Base-by-base conservation (phyloP, 176 grass and related monocot genomes). In the Avena eriantha region DNA sequence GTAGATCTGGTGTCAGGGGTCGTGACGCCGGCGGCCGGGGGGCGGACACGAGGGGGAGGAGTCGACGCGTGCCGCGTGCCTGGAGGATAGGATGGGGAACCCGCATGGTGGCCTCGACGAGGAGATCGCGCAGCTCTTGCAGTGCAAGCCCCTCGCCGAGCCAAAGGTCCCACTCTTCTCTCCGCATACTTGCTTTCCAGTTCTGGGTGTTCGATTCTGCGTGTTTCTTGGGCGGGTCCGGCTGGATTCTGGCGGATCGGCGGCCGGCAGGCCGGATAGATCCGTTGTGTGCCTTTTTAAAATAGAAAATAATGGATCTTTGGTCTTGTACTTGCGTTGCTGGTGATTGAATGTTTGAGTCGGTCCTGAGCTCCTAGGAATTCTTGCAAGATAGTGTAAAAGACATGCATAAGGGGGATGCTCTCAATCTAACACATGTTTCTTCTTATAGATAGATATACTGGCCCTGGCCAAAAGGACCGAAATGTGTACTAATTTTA, bases 121-220 rank as follows among this genome's bases (percentile, higher is more conserved):
- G 79, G 86, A 93, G 92, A 90, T 93, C 79, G 88, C 70, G 79
- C 92, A 91, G 89, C 89, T 93, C 65, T 83, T 88, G 89, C 86
- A 93, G 86, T 88, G 92, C 88, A 88, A 91, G 85, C 92, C 88
- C 10, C 89, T 93, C 82, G 75, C 79, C 69, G 92, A 93, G 74
- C 92, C 78, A 57, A 86, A 93, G 88, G 92, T 93, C 45, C 49
- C 45, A 31, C 59, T 85, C 22, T 26, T 26, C 45, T 12, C 64
- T 34, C 8, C 4, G 4, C 19, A 10, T 64, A 26, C 8, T 8
- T 7, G 21, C 72, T 33, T 35, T 71, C 16, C 8, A 54, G 16
- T 33, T 29, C 48, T 33, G 7, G 73, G 7, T 11, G 48, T 51
- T 76, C 31, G 74, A 77, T 77, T 77, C 0, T 21, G 49, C 49